phyloP scores from a whole-genome alignment of 768 basidiomycete genomes.

The Pluteus cervinus region DNA sequence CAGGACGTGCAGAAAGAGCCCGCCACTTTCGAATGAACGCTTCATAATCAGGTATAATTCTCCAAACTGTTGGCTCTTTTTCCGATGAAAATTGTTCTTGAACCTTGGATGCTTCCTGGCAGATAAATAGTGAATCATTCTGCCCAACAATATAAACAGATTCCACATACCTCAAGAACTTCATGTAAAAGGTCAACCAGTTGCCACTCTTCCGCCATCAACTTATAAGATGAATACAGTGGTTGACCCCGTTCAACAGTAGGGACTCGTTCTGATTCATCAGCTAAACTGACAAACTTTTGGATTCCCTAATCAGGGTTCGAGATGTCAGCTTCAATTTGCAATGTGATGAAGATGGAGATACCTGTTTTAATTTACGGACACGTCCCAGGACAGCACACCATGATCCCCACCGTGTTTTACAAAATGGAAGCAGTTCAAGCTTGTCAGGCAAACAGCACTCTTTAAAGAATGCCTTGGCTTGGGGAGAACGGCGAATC shows the following conservation, averaged over 20 bases:
- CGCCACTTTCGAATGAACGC: conserved; percentile 14
- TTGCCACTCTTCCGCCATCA: conserved; percentile 15
- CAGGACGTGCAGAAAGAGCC: conserved; percentile 9
- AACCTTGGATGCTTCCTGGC: conserved; percentile 16
- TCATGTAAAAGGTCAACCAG: conserved; percentile 16
- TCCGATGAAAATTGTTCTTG: conserved; percentile 18
- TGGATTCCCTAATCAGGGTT: conserved; percentile 14
- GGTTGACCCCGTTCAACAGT: conserved; percentile 19
- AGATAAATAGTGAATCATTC: conserved; percentile 2
- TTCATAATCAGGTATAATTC: conserved; percentile 20
- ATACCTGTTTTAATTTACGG: conserved; percentile 6
- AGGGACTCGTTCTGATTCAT: conserved; percentile 20
- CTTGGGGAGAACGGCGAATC: too few species aligned
- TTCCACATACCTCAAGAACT: conserved; percentile 14
- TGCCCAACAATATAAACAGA: conserved; percentile 4
- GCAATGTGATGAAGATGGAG: conserved; percentile 1
- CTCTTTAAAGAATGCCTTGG: conserved; percentile 16
- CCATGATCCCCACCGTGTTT: conserved; percentile 23
- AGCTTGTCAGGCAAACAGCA: conserved; percentile 13
- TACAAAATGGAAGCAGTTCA: conserved; percentile 21
- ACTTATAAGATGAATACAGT: conserved; percentile 16
- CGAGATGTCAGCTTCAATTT: conserved; percentile 1
- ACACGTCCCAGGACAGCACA: conserved; percentile 15
- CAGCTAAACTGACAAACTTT: conserved; percentile 15
- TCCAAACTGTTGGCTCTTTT: conserved; percentile 16